Base-by-base conservation (phyloP, 169 alveolate genomes). In the Plasmodium knowlesi region DNA sequence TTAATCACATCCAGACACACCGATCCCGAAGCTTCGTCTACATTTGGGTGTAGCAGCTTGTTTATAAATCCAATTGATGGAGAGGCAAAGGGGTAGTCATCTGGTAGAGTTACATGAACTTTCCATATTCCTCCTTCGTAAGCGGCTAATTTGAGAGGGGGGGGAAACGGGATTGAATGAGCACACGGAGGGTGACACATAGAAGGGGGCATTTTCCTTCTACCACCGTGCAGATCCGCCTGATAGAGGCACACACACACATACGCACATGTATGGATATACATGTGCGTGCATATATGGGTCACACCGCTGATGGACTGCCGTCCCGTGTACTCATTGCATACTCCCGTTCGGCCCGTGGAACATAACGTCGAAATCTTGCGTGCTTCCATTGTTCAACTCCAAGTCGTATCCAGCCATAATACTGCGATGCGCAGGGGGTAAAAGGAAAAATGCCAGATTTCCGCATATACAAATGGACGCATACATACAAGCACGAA, bases 1-100 rank as follows among this genome's bases (percentile, higher is more conserved):
- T 98, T 99, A 76, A 99, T 98, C 28, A 98, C 99, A 94, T 99
- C 99, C 50, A 99, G 95, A 86, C 99, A 99, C 34, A 99, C 99
- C 10, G 99, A 97, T 30, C 99, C 99, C 25, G 99, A 98, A 91
- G 99, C 98, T 93, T 98, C 99, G 93, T 99, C 99, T 22, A 98
- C 99, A 89, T 99, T 99, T 1, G 99, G 99, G 92, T 98, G 99
- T 71, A 96, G 97, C 28, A 98, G 97, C 92, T 97, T 98, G 94
- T 98, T 98, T 46, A 96, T 90, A 93, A 99, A 99, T 1, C 99
- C 99, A 54, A 99, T 98, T 9, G 99, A 98, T 0, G 99, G 99
- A 0, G 99, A 98, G 71, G 99, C 99, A 92, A 97, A 99, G 14
- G 99, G 99, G 91, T 99, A 99, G 76, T 98, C 97, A 80, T 98